Evolutionary conservation across 2,329 filamentous ascomycete genomes (phyloP), one percentile per base, ranked within the genome.

Genomic region (Colletotrichum somersetense): DNA sequence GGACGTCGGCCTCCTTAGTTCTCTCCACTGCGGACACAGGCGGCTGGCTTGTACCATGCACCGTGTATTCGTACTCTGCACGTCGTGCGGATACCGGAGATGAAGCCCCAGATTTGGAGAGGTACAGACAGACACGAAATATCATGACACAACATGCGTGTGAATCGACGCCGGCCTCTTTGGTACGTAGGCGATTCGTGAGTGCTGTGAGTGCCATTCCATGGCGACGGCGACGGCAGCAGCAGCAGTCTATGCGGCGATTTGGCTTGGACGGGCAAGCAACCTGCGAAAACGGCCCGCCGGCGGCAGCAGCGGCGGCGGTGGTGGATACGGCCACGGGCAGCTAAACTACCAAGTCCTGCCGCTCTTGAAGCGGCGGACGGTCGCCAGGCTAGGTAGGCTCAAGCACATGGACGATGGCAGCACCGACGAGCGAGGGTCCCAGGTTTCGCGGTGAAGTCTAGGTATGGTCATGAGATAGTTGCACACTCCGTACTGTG

Each of bases 61-160:
- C 44, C 18, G 18, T 33, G 52, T 65, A 70, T 53, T 35, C 62
- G 52, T 65, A 70, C 59, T 35, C 62, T n/a, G 35, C 7, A 40
- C 55, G 69, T 59, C 70, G 70, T 72, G 70, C 66, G 70, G 48
- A 72, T 56, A 40, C 12, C 18, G 57, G 30, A 26, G 11, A 50
- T 26, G 40, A n/a, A 26, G 40, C 53, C 38, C 38, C 44, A 48
- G 20, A 40, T 35, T 33, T 42, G 23, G 44, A 64, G 30, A 64
- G 30, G 66, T 55, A 61, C 38, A 40, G 7, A 11, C 48, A 42
- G 62, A 33, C 50, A 23, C 62, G 44, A n/a, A n/a, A n/a, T 4
- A n/a, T 8, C 44, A 46, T 46, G 8, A 18, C 35, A 42, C 48
- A n/a, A 38, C 18, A n/a, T 64, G 44, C 46, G 23, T 46, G 14